Percentiles rank a stretch among this genome's conserved stretches.
Conservation (phyloP, 2,329 filamentous ascomycete genomes). For the Penicillium digitatum region DNA sequence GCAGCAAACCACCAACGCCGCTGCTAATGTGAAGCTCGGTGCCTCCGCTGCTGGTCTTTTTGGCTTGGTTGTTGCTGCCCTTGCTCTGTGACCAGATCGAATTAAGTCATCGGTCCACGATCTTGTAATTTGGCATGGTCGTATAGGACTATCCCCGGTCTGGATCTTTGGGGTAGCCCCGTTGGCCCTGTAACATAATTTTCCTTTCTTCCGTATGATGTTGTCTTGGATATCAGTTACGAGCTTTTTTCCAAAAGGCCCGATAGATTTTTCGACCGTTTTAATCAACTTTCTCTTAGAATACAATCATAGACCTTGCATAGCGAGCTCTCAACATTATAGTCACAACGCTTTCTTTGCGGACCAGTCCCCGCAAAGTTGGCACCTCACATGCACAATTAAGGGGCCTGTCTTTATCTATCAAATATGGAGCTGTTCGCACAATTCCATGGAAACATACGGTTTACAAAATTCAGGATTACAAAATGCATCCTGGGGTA, state of each 20-base stretch:
- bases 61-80: slow-evolving; percentile 36
- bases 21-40: slow-evolving; percentile 30
- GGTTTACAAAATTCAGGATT: background rate
- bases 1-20: slow-evolving; percentile 28
- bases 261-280: background rate
- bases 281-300: background rate
- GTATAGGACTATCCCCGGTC: background rate
- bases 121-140: background rate
- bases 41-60: slow-evolving; percentile 34
- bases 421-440: background rate
- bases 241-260: slow-evolving; percentile 8
- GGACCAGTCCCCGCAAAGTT: background rate
- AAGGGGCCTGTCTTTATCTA: background rate
- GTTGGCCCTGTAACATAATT: background rate
- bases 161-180: background rate
- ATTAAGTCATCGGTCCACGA: background rate
- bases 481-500: background rate
- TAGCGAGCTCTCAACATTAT: background rate
- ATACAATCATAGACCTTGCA: background rate
- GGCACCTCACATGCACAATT: background rate
- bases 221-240: slow-evolving; percentile 9
- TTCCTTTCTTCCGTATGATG: slow-evolving; percentile 14
- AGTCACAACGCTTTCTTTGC: background rate
- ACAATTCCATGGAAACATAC: background rate
- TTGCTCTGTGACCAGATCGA: slow-evolving; percentile 32